Percentiles rank a stretch among this genome's conserved stretches.
Evolutionary conservation across 306 rosid genomes (phyloP).

Genomic region (Hippophae gyantsensis): DNA sequence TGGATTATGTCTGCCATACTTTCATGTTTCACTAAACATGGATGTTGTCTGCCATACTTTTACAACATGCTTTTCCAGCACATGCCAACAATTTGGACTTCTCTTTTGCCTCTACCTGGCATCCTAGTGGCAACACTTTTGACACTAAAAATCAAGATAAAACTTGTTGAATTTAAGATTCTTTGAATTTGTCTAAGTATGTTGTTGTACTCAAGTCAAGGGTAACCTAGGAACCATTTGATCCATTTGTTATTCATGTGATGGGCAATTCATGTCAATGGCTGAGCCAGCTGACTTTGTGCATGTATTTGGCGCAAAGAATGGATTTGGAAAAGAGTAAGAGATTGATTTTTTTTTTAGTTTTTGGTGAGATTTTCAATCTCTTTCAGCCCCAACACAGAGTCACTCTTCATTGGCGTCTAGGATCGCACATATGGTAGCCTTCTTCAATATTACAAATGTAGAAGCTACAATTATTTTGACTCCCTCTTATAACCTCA

Average conservation of each 20-base stretch:
- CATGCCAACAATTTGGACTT: slow-evolving; percentile 5
- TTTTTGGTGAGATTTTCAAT: slow-evolving; percentile 31
- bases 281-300: slow-evolving; percentile 36
- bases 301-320: slow-evolving; percentile 21
- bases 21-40: no score
- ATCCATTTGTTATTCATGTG: slow-evolving; percentile 21
- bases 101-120: slow-evolving; percentile 34
- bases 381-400: slow-evolving; percentile 29
- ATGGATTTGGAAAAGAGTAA: slow-evolving; percentile 17
- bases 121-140: slow-evolving; percentile 21
- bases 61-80: no score
- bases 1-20: no score
- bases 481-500: slow-evolving; percentile 21
- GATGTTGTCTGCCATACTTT: no score
- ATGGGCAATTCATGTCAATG: slow-evolving; percentile 27
- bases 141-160: slow-evolving; percentile 35
- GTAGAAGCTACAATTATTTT: slow-evolving; percentile 22
- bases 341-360: slow-evolving; percentile 21
- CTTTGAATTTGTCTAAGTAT: slow-evolving; percentile 24
- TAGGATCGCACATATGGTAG: slow-evolving; percentile 35
- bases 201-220: slow-evolving; percentile 23
- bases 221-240: slow-evolving; percentile 28
- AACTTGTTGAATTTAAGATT: slow-evolving; percentile 33
- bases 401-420: slow-evolving; percentile 30
- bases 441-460: slow-evolving; percentile 26